Percentiles rank a stretch among this genome's conserved stretches.
Evolutionary conservation across 176 grass and related monocot genomes (phyloP).

Genomic region (Miscanthus lutarioriparius): DNA sequence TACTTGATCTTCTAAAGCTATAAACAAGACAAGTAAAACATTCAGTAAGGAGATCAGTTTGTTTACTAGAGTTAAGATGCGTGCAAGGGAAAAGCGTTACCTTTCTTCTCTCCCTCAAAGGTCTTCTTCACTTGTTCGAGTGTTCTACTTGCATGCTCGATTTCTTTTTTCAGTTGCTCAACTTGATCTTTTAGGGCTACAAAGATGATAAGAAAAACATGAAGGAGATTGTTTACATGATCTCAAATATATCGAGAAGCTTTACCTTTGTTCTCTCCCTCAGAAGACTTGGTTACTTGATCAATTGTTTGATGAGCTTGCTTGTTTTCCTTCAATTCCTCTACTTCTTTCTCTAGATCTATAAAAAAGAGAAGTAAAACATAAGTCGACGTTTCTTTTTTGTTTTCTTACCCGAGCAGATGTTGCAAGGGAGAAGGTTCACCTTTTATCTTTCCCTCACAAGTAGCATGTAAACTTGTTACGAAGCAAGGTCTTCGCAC

Average conservation of each 20-base stretch:
- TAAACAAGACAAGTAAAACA: not conserved
- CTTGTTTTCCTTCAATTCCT: not conserved
- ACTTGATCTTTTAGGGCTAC: not conserved
- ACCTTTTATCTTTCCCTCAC: not conserved
- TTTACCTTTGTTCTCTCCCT: not conserved
- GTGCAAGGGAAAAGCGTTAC: not conserved
- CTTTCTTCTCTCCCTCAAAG: not conserved
- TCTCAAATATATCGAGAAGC: not conserved
- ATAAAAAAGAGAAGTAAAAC: not conserved
- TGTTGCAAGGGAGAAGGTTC: not conserved
- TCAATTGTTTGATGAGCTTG: not conserved
- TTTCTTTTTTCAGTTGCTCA: not conserved
- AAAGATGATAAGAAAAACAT: not conserved
- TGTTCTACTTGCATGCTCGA: not conserved
- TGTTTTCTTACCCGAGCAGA: not conserved
- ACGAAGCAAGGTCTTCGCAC: not conserved
- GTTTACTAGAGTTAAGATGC: not conserved
- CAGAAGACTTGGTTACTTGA: not conserved
- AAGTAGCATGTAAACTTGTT: not conserved
- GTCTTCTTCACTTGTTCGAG: not conserved
- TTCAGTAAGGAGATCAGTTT: not conserved
- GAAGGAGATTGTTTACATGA: not conserved
- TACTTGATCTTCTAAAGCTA: conserved; percentile 3
- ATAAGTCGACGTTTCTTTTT: not conserved
- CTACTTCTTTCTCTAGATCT: not conserved